Conservation (phyloP, 2,329 filamentous ascomycete genomes). For the Hysterium pulicare region DNA sequence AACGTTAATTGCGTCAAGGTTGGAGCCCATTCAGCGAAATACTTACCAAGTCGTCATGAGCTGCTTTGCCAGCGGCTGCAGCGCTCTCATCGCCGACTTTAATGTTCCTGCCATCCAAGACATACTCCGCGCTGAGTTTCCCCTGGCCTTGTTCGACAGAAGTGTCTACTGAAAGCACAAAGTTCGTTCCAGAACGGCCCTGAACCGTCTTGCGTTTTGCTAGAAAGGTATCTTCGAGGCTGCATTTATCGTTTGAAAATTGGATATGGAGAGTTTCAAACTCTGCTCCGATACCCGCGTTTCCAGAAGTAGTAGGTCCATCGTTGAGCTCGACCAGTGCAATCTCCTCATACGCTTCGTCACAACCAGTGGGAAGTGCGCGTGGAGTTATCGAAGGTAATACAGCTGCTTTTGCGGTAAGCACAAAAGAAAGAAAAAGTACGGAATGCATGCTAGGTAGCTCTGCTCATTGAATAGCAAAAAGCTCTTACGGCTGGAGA, state of each 20-base stretch:
- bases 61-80: constrained; percentile 5
- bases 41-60: neutral
- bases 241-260: constrained; percentile 10
- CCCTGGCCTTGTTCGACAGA: constrained; percentile 6
- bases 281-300: constrained; percentile 10
- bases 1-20: constrained; percentile 4
- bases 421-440: constrained; percentile 8
- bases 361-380: constrained; percentile 5
- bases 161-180: constrained; percentile 17
- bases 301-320: constrained; percentile 9
- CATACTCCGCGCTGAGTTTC: constrained; percentile 20
- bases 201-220: constrained; percentile 10
- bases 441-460: constrained; percentile 7
- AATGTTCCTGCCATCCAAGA: constrained; percentile 19
- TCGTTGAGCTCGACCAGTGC: constrained; percentile 7
- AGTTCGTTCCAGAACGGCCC: constrained; percentile 13
- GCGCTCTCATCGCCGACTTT: constrained; percentile 16
- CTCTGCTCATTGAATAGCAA: constrained; percentile 6
- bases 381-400: constrained; percentile 1
- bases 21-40: constrained; percentile 4
- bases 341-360: constrained; percentile 3
- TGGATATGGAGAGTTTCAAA: constrained; percentile 9
- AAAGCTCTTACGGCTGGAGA: constrained; percentile 1
- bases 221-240: constrained; percentile 8
- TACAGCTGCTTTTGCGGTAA: constrained; percentile 7